phyloP scores from a whole-genome alignment of 169 alveolate species.

The Plasmodium vinckei region DNA sequence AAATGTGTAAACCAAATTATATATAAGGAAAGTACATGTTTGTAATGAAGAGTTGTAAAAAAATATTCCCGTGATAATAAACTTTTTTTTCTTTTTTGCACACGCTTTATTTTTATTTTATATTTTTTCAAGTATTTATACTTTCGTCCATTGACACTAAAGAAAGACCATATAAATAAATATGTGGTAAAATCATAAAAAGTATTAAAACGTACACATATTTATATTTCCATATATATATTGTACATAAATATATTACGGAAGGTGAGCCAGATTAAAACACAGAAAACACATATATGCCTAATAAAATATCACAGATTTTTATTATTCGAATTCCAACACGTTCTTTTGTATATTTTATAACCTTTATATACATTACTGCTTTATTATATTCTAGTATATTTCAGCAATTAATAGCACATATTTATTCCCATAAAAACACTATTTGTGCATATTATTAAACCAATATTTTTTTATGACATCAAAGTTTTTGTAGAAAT shows the following conservation, averaged over 20 bases:
- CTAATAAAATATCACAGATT: conserved; percentile 15
- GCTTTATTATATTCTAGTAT: conserved; percentile 7
- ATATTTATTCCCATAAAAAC: conserved; percentile 10
- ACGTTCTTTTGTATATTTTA: not conserved
- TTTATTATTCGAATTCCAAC: not conserved
- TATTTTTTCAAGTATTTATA: not conserved
- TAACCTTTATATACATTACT: not conserved
- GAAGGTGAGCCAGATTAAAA: conserved; percentile 14
- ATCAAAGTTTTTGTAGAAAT: conserved; percentile 25
- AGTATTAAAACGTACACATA: conserved; percentile 6
- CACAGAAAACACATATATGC: conserved; percentile 2
- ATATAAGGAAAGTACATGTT: too few species aligned
- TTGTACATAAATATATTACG: not conserved
- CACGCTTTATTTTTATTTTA: not conserved
- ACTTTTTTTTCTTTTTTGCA: not conserved
- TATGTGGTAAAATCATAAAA: not conserved
- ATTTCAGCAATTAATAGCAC: conserved; percentile 26
- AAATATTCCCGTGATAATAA: too few species aligned
- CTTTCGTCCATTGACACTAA: not conserved
- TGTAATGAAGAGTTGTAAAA: too few species aligned
- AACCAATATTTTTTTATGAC: conserved; percentile 17
- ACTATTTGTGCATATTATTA: conserved; percentile 2
- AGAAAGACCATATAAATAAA: not conserved
- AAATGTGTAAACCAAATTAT: too few species aligned
- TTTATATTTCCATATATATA: conserved; percentile 18